Percentiles rank a stretch among this genome's conserved stretches.
Conservation (phyloP, 2,329 filamentous ascomycete genomes). For the Trichocomaceae sp. region DNA sequence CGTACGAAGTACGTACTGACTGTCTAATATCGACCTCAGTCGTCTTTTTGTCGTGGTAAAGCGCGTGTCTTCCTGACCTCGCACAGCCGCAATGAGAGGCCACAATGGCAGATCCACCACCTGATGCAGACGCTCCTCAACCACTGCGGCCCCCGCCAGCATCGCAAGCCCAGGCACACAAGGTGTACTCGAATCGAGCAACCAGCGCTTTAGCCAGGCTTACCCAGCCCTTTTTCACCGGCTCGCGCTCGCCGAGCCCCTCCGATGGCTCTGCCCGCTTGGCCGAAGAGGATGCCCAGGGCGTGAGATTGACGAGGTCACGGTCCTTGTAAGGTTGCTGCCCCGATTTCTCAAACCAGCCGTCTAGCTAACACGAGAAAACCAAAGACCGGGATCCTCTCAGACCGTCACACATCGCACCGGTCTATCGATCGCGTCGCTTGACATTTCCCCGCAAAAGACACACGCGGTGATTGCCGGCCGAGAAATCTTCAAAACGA, state of each 20-base stretch:
- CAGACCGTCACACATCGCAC: conserved; percentile 57
- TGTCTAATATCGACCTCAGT: neutral
- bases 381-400: conserved; percentile 42
- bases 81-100: conserved; percentile 15
- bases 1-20: neutral
- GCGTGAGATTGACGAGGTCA: conserved; percentile 29
- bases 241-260: conserved; percentile 48
- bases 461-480: conserved; percentile 60
- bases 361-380: conserved; percentile 7
- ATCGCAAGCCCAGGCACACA: conserved; percentile 20
- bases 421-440: conserved; percentile 56
- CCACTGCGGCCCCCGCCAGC: conserved; percentile 9
- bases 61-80: neutral
- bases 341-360: neutral
- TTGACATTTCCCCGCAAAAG: conserved; percentile 57
- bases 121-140: conserved; percentile 21
- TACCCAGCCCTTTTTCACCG: conserved; percentile 50
- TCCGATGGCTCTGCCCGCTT: conserved; percentile 26
- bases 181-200: conserved; percentile 37
- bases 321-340: conserved; percentile 33
- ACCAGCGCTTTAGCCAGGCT: conserved; percentile 46
- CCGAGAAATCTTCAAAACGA: conserved; percentile 60
- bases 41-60: neutral
- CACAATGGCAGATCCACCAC: conserved; percentile 28
- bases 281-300: conserved; percentile 16